These are phyloP conservation scores for Boletus reticulatus DNA, from an alignment of 768 basidiomycete genomes.

Conservation along the genomic window DNA sequence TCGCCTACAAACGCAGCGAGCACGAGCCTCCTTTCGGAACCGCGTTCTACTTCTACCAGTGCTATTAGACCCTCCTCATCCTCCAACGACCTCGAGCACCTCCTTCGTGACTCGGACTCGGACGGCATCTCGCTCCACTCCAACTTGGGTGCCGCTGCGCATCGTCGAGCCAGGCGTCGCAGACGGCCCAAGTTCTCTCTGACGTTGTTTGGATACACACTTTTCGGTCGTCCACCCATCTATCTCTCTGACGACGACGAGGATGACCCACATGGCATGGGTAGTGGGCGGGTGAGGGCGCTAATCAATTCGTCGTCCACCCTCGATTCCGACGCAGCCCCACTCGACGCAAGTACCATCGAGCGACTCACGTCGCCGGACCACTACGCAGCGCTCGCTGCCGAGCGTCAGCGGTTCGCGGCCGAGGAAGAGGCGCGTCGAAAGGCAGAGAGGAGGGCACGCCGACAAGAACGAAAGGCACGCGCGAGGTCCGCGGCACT, in stretches of 20 bases:
- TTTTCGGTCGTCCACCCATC: slow-evolving; percentile 65
- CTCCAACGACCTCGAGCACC: slow-evolving; percentile 45
- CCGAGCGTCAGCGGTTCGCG: slow-evolving; percentile 27
- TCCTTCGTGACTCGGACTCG: slow-evolving; percentile 48
- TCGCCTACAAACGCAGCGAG: not conserved
- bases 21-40: slow-evolving; percentile 16
- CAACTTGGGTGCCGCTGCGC: slow-evolving; percentile 41
- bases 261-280: slow-evolving; percentile 22
- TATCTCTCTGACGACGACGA: slow-evolving; percentile 60
- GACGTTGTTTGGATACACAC: slow-evolving; percentile 61
- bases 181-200: slow-evolving; percentile 39
- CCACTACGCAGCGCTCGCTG: slow-evolving; percentile 28
- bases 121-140: slow-evolving; percentile 70
- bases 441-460: slow-evolving; percentile 49
- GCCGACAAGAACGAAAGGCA: slow-evolving; percentile 45
- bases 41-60: slow-evolving; percentile 21
- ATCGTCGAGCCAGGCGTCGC: slow-evolving; percentile 34
- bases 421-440: slow-evolving; percentile 40
- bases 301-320: slow-evolving; percentile 38
- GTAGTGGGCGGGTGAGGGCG: slow-evolving; percentile 18
- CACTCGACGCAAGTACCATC: slow-evolving; percentile 57
- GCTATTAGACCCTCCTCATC: slow-evolving; percentile 13
- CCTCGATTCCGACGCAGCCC: slow-evolving; percentile 70
- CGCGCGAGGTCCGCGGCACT: slow-evolving; percentile 33
- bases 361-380: slow-evolving; percentile 46